These are phyloP conservation scores for Syzygium jambos DNA, from an alignment of 345 rosid genomes.

Conservation along the genomic window DNA sequence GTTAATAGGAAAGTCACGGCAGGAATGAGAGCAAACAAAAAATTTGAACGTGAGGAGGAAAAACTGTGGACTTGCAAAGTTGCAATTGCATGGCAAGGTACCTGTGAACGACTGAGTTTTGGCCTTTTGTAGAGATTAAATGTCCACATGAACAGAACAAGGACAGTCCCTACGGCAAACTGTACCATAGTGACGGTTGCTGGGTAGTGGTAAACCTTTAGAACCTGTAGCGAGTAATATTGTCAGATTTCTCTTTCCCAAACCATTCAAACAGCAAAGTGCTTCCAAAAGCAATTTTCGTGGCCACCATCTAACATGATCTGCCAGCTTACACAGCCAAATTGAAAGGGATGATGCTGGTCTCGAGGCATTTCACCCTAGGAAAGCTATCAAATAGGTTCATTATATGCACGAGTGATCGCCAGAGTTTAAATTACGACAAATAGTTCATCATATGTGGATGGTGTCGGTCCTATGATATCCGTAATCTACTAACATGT, in stretches of 20 bases:
- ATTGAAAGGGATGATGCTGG: background rate
- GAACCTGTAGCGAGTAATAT: slow-evolving; percentile 43
- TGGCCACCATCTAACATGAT: background rate
- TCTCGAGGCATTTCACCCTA: background rate
- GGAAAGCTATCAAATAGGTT: background rate
- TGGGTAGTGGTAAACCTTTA: slow-evolving; percentile 73
- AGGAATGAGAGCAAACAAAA: background rate
- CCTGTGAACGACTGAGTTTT: slow-evolving; percentile 59
- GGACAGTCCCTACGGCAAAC: slow-evolving; percentile 75
- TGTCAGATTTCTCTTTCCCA: background rate
- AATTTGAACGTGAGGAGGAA: background rate
- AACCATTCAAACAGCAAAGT: background rate
- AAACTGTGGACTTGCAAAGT: background rate
- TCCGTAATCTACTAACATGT: background rate
- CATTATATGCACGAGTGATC: background rate
- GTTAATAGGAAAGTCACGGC: slow-evolving; percentile 5
- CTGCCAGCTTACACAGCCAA: background rate
- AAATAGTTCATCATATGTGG: background rate
- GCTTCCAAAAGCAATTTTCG: background rate
- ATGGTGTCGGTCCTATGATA: background rate
- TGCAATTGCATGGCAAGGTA: background rate
- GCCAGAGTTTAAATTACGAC: background rate
- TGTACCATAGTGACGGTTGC: slow-evolving; percentile 62
- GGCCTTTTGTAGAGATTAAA: slow-evolving; percentile 77
- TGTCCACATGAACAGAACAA: slow-evolving; percentile 73